Evolutionary conservation across 805 yeast species (phyloP), one percentile per base, ranked within the genome.

Genomic region (Candida parachauliodes): DNA sequence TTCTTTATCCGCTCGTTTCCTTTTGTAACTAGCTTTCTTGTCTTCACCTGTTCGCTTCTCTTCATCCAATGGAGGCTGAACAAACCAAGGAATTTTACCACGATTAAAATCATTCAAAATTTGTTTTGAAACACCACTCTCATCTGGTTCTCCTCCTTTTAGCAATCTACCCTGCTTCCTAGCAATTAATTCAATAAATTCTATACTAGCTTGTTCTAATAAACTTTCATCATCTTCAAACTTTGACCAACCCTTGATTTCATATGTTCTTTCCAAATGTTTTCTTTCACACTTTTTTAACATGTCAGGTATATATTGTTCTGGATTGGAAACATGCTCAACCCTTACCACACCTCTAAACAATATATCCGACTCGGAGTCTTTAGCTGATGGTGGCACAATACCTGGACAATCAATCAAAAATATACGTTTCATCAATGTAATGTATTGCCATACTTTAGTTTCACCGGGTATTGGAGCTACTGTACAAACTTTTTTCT

Each of bases 381-480:
- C 98, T 53, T 81, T 88, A 20, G 80, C 59, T 12, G 94, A 84
- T 19, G 98, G 98, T 8, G 98, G 98, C 15, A 91, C 98, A 56
- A 91, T 91, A 65, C 98, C 98, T 2, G 98, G 98, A 72, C 98
- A 93, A 66, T 91, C 98, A 54, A 91, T 93, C 52, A 91, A 70
- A 65, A 89, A 91, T 36, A 91, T 91, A 48, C 91, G 77, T 72
- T 91, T 91, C 97, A 93, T 91, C 52, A 91, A 72, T 3, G 98
- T 89, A 53, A 91, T 89, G 68, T 91, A 91, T 70, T 91, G 98
- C 98, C 98, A 91, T 31, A 91, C 97, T 64, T 91, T 91, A 24
- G 98, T 91, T 60, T 91, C 98, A 60, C 98, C 98, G 21, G 98
- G 98, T 52, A 91, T 88, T 33, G 98, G 98, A 1, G 98, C 98